Conservation (phyloP, 257 asterid species). For the Catharanthus roseus region DNA sequence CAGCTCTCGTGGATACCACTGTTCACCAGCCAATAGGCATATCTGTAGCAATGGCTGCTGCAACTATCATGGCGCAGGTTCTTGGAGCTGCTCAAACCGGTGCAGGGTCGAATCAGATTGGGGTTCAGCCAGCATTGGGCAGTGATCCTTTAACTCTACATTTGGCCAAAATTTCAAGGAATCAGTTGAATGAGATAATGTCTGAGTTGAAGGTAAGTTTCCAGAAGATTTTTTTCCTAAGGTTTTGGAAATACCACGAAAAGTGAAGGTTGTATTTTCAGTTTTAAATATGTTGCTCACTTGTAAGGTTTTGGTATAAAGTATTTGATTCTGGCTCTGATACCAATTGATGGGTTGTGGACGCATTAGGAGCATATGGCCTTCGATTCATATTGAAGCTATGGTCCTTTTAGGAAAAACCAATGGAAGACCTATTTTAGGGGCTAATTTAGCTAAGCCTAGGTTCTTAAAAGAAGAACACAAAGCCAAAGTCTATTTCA, state of each 20-base stretch:
- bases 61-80: conserved; percentile 79
- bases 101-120: conserved; percentile 37
- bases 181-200: conserved; percentile 63
- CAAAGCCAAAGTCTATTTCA: too few species aligned
- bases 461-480: too few species aligned
- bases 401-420: too few species aligned
- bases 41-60: conserved; percentile 75
- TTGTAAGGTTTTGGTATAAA: background rate
- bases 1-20: conserved; percentile 45
- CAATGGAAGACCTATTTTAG: too few species aligned
- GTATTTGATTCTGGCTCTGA: too few species aligned
- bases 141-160: conserved; percentile 75
- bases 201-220: conserved; percentile 68
- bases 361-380: too few species aligned
- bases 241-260: background rate
- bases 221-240: background rate
- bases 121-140: conserved; percentile 42
- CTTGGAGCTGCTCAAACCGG: conserved; percentile 73
- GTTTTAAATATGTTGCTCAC: background rate
- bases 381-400: too few species aligned
- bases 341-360: too few species aligned
- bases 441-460: too few species aligned
- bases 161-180: conserved; percentile 79
- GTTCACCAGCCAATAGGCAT: conserved; percentile 77
- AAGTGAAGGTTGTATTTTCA: background rate